Conservation (phyloP, 352 stramenopile species). For the Pythium phragmiticola region DNA sequence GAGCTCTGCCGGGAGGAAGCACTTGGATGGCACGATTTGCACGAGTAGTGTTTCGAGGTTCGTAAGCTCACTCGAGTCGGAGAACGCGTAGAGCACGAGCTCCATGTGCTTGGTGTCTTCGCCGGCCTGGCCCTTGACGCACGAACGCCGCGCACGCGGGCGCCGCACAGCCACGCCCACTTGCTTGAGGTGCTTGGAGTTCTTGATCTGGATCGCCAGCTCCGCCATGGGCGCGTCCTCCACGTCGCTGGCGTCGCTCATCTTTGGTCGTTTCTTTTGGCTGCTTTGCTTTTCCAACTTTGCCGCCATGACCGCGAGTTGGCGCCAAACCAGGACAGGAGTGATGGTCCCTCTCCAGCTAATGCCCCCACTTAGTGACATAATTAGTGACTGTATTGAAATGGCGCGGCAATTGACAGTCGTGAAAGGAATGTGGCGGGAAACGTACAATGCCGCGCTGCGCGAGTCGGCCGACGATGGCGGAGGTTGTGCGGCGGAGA, state of each 20-base stretch:
- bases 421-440: conserved; percentile 23
- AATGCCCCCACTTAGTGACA: conserved; percentile 16
- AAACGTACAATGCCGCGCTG: conserved; percentile 21
- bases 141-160: conserved; percentile 67
- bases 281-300: conserved; percentile 1
- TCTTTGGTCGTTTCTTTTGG: conserved; percentile 18
- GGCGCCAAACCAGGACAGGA: conserved; percentile 11
- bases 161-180: conserved; percentile 75
- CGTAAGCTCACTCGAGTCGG: conserved; percentile 79
- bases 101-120: conserved; percentile 87
- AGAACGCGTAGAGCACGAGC: conserved; percentile 77
- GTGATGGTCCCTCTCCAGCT: conserved; percentile 4
- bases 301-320: background rate
- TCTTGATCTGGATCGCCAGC: conserved; percentile 79
- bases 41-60: conserved; percentile 85
- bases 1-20: conserved; percentile 61
- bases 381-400: background rate
- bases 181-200: conserved; percentile 81
- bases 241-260: conserved; percentile 37
- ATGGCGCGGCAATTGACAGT: conserved; percentile 3
- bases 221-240: conserved; percentile 52
- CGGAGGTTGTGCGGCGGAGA: conserved; percentile 17
- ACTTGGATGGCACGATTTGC: conserved; percentile 74
- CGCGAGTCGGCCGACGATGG: conserved; percentile 2
- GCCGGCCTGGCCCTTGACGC: conserved; percentile 60